Evolutionary conservation across 1,139 yeast species (phyloP).

Genomic region (Scheffersomyces insectosa): DNA sequence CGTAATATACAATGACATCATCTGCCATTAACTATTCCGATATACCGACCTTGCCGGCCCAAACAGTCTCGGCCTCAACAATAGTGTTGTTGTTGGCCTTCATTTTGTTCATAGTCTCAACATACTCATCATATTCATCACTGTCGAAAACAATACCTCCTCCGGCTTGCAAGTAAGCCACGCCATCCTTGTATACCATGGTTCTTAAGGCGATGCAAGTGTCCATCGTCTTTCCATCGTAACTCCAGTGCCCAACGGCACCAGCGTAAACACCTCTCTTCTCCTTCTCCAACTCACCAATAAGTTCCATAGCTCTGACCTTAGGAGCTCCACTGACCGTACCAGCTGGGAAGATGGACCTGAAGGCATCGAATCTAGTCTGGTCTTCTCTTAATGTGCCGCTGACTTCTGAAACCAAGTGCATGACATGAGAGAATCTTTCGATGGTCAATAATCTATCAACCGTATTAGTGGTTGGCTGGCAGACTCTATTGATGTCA

Average conservation of each 20-base stretch:
- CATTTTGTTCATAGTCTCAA: slow-evolving; percentile 97
- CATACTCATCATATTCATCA: slow-evolving; percentile 91
- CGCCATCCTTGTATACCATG: slow-evolving; percentile 89
- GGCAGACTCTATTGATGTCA: slow-evolving; percentile 92
- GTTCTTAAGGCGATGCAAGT: slow-evolving; percentile 97
- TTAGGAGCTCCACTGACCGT: slow-evolving; percentile 98
- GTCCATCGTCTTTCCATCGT: slow-evolving; percentile 89
- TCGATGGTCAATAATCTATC: slow-evolving; percentile 88
- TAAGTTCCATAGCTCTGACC: slow-evolving; percentile 93
- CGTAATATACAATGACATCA: too few relatives aligned
- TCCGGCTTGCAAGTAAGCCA: slow-evolving; percentile 95
- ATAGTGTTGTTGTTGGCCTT: slow-evolving; percentile 87
- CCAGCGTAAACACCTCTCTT: slow-evolving; percentile 98
- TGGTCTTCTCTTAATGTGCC: slow-evolving; percentile 83
- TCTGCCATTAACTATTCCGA: not conserved
- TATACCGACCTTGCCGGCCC: slow-evolving; percentile 54
- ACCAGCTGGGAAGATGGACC: slow-evolving; percentile 98
- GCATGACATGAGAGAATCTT: slow-evolving; percentile 97
- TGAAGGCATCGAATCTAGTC: slow-evolving; percentile 92
- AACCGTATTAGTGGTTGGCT: slow-evolving; percentile 78
- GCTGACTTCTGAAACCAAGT: slow-evolving; percentile 89
- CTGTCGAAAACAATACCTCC: slow-evolving; percentile 97
- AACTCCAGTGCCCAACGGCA: slow-evolving; percentile 99
- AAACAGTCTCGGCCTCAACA: slow-evolving; percentile 82
- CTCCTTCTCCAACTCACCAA: slow-evolving; percentile 85